phyloP scores from a whole-genome alignment of 352 stramenopile genomes.

The Phytophthora melonis region DNA sequence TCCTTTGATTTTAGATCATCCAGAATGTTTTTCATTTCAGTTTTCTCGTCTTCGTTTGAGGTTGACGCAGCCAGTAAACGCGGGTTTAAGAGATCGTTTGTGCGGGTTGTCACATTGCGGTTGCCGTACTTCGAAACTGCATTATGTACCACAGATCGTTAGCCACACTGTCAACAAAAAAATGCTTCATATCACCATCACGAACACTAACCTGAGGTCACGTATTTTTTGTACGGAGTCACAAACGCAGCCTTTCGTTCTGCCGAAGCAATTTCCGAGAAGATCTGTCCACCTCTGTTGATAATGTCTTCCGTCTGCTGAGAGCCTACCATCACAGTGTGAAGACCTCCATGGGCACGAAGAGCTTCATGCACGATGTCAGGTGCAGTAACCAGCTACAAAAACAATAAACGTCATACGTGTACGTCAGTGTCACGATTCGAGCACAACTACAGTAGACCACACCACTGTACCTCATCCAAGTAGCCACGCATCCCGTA shows the following conservation, averaged over 20 bases:
- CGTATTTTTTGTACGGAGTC: slow-evolving; percentile 89
- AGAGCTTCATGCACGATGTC: slow-evolving; percentile 87
- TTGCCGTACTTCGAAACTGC: slow-evolving; percentile 87
- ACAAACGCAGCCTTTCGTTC: slow-evolving; percentile 82
- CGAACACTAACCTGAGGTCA: slow-evolving; percentile 65
- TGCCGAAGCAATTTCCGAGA: slow-evolving; percentile 54
- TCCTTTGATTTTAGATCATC: slow-evolving; percentile 52
- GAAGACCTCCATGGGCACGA: slow-evolving; percentile 68
- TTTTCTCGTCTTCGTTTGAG: slow-evolving; percentile 83
- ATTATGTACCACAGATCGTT: neutral
- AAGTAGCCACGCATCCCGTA: slow-evolving; percentile 83
- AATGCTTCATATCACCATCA: neutral
- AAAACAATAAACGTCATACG: neutral
- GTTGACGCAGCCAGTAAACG: slow-evolving; percentile 73
- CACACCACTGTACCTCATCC: slow-evolving; percentile 62
- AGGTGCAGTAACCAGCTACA: slow-evolving; percentile 78
- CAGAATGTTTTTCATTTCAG: slow-evolving; percentile 62
- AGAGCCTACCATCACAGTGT: slow-evolving; percentile 82
- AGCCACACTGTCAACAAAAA: neutral
- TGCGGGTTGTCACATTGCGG: slow-evolving; percentile 85
- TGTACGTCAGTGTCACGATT: slow-evolving; percentile 16
- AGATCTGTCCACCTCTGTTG: slow-evolving; percentile 75
- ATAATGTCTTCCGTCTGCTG: slow-evolving; percentile 82
- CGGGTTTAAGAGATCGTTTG: slow-evolving; percentile 80
- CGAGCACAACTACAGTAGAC: neutral